phyloP scores from a whole-genome alignment of 2,329 filamentous ascomycete species.

The Colletotrichum scovillei region DNA sequence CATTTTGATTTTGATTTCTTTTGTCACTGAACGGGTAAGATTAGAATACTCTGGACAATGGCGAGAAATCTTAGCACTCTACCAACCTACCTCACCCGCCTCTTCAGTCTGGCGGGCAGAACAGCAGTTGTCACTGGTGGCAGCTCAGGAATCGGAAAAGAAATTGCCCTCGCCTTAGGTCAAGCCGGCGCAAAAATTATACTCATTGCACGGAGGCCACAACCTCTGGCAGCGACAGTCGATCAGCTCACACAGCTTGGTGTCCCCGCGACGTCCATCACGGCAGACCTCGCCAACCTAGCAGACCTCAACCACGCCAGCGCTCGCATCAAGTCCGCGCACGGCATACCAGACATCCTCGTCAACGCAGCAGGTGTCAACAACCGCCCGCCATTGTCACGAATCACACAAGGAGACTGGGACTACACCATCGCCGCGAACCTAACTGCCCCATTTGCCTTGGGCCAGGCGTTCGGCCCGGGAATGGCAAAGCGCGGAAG shows the following conservation, averaged over 20 bases:
- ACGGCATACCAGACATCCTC: conserved; percentile 46
- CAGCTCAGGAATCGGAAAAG: conserved; percentile 48
- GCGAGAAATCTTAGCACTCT: conserved; percentile 19
- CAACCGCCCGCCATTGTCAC: conserved; percentile 43
- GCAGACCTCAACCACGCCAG: conserved; percentile 39
- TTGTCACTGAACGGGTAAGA: background rate
- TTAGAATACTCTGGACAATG: background rate
- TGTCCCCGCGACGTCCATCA: conserved; percentile 39
- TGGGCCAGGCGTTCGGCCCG: conserved; percentile 47
- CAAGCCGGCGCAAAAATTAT: conserved; percentile 45
- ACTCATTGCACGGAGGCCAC: conserved; percentile 43
- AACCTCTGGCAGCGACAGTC: conserved; percentile 40
- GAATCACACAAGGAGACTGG: conserved; percentile 43
- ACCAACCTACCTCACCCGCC: conserved; percentile 40
- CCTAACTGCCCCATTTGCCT: conserved; percentile 46
- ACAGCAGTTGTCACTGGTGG: conserved; percentile 47
- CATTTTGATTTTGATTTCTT: background rate
- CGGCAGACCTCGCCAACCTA: conserved; percentile 36
- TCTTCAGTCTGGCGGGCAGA: conserved; percentile 45
- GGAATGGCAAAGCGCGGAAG: conserved; percentile 45
- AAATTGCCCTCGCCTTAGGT: conserved; percentile 44
- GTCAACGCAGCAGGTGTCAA: conserved; percentile 47
- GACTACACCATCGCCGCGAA: conserved; percentile 46
- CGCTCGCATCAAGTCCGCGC: conserved; percentile 18
- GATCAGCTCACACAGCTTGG: conserved; percentile 40